A percentile compares a stretch with the other conserved stretches of the same genome.
Conservation (phyloP, 2,329 filamentous ascomycete genomes). For the Colletotrichum lini region DNA sequence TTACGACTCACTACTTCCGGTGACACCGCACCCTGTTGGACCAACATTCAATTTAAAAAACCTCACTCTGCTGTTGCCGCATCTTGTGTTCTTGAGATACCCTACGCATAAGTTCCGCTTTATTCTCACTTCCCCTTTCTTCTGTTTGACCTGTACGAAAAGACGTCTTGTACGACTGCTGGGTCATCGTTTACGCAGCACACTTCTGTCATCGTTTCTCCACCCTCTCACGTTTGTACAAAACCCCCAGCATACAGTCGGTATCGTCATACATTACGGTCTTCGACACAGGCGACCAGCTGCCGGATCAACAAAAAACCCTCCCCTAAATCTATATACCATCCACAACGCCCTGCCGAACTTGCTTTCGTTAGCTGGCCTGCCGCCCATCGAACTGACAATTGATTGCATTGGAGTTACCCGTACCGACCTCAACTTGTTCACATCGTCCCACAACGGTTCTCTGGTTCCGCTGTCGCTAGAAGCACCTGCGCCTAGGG, state of each 20-base stretch:
- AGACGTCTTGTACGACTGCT: neutral
- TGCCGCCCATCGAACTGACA: neutral
- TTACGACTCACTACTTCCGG: neutral
- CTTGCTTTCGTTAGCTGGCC: too few species aligned
- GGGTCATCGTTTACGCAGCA: neutral
- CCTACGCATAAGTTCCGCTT: neutral
- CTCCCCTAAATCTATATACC: too few species aligned
- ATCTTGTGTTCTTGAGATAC: slow-evolving; percentile 2
- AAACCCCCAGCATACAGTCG: neutral
- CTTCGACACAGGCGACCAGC: neutral
- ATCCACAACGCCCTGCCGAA: too few species aligned
- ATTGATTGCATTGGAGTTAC: neutral
- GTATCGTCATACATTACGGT: slow-evolving; percentile 1
- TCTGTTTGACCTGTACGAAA: neutral
- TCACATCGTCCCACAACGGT: neutral
- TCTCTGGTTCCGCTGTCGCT: neutral
- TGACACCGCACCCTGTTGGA: neutral
- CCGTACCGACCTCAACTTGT: neutral
- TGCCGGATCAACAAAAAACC: too few species aligned
- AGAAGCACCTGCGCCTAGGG: neutral
- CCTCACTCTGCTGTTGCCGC: neutral
- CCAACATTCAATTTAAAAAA: neutral
- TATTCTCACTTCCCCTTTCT: neutral
- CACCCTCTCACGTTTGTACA: neutral
- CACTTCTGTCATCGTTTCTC: neutral